Evolutionary conservation across 202 grass and related monocot species (phyloP).

Genomic region (Sporobolus alterniflorus): DNA sequence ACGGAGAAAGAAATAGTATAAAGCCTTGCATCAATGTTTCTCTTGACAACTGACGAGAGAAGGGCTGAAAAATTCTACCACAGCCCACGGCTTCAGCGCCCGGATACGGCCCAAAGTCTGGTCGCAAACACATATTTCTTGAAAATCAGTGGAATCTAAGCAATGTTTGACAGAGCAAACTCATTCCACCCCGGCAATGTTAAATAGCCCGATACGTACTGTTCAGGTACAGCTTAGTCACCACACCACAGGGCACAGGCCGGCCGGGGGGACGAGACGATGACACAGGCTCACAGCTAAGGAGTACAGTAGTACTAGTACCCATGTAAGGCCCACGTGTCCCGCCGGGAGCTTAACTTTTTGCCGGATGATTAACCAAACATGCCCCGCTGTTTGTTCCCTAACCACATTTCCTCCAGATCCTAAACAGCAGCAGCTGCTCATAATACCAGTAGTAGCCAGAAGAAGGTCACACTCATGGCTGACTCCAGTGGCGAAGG

Average conservation of each 20-base stretch:
- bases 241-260: no score
- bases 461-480: not conserved
- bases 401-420: slow-evolving; percentile 30
- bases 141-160: not conserved
- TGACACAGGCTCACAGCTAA: not conserved
- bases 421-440: not conserved
- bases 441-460: not conserved
- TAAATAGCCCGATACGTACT: not conserved
- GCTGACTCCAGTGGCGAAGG: no score
- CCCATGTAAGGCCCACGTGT: no score
- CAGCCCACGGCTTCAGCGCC: slow-evolving; percentile 19
- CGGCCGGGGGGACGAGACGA: not conserved
- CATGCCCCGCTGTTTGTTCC: slow-evolving; percentile 13
- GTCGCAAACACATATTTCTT: not conserved
- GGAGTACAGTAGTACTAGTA: no score
- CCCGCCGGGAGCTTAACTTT: slow-evolving; percentile 14
- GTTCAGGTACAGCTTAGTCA: not conserved
- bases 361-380: slow-evolving; percentile 22
- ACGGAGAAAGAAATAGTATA: not conserved
- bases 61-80: not conserved
- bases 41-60: not conserved
- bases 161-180: slow-evolving; percentile 1
- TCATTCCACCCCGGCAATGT: no score
- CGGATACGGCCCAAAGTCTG: slow-evolving; percentile 21
- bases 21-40: no score